Evolutionary conservation across 352 stramenopile genomes (phyloP), one percentile per base, ranked within the genome.

Genomic region (Pythium folliculosum): DNA sequence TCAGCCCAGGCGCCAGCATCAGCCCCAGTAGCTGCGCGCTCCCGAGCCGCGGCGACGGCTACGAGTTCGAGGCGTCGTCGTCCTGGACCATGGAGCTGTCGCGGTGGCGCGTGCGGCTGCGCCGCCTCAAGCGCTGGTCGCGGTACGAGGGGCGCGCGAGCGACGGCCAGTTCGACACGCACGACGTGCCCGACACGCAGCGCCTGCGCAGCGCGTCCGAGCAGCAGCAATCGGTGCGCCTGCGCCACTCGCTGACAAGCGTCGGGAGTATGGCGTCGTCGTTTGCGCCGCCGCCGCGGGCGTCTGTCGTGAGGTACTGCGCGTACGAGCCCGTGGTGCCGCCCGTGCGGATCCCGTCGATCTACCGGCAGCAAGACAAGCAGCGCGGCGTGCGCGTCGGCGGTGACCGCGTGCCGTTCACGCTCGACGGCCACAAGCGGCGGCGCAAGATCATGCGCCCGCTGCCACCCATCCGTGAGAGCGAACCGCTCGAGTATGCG

Each of bases 351-450:
- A 74, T 77, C 57, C 70, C 70, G 3, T n/a, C 30, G 27, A 61
- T 60, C 49, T 77, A 77, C 30, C 68, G 68, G 9, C 56, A 63
- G 30, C 51, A 69, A 49, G 70, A 73, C 50, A 55, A 56, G 14
- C 51, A 68, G 1, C 58, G 70, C 23, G 65, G 67, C 49, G 63
- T 74, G 30, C 65, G 63, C 12, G 71, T 77, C 5, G 55, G 71
- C 17, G 71, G 67, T 19, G 32, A 49, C 16, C 67, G 60, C 53
- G 63, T 77, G 43, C 58, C 63, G 35, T 77, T 75, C 63, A 77
- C 71, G 17, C 57, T 66, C 45, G 70, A 77, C 54, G 70, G 61
- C 50, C 66, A 73, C 53, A 52, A 37, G 16, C 62, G 62, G 1
- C 63, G 53, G 14, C 68, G 68, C 32, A 70, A 71, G 58, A 53